phyloP scores from a whole-genome alignment of 2,329 filamentous ascomycete genomes.

The Claviceps lovelessii region DNA sequence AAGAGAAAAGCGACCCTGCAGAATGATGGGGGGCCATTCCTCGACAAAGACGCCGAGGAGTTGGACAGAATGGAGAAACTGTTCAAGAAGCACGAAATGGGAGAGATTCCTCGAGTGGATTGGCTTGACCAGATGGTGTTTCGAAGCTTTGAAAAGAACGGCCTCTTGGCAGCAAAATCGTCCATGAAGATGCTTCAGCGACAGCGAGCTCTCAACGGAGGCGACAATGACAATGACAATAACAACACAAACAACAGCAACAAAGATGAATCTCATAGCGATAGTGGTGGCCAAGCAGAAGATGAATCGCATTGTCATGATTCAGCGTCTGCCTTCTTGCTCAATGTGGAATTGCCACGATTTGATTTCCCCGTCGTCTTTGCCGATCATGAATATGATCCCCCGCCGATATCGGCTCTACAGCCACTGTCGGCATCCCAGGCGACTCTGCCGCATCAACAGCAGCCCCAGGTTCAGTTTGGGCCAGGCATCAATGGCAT shows the following conservation, averaged over 20 bases:
- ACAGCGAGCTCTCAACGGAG: constrained; percentile 27
- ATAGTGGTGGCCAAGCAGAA: constrained; percentile 10
- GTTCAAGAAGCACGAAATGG: constrained; percentile 97
- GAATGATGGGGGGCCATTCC: constrained; percentile 32
- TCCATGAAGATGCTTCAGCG: constrained; percentile 45
- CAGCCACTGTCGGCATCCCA: constrained; percentile 43
- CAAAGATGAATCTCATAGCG: constrained; percentile 15
- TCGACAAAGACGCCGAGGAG: constrained; percentile 66
- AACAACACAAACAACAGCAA: no score
- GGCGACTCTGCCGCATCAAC: constrained; percentile 58
- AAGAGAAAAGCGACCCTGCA: constrained; percentile 38
- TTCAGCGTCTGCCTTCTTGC: constrained; percentile 51
- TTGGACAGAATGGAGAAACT: constrained; percentile 77
- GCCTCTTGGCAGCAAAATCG: constrained; percentile 47
- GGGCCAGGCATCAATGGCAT: constrained; percentile 75
- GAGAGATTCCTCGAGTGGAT: constrained; percentile 79
- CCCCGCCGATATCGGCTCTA: constrained; percentile 67
- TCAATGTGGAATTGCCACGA: constrained; percentile 82
- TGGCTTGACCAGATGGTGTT: constrained; percentile 96
- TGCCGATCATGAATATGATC: constrained; percentile 81
- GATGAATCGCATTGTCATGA: constrained; percentile 16
- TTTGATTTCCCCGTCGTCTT: constrained; percentile 96
- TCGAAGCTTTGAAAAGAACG: constrained; percentile 69
- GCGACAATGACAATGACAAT: constrained; percentile 21
- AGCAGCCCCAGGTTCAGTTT: constrained; percentile 76